These are phyloP conservation scores for Hyaloscypha finlandica DNA, from an alignment of 495 filamentous ascomycete genomes.

Conservation along the genomic window DNA sequence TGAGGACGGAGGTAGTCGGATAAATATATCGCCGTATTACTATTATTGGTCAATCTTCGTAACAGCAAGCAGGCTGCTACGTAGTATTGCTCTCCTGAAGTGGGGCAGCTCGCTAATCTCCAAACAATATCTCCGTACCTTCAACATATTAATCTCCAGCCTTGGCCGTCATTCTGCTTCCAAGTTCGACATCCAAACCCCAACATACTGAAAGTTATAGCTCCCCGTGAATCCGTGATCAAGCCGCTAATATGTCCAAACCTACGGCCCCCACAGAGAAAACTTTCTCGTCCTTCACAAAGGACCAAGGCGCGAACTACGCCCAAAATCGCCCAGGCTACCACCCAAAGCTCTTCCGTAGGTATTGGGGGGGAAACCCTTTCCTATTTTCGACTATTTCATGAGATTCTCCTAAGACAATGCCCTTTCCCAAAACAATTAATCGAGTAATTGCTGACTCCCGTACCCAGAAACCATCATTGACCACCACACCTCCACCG, in stretches of 20 bases:
- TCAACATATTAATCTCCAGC: neutral
- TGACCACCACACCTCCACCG: constrained; percentile 48
- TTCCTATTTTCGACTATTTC: too few relatives aligned
- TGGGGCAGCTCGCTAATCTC: neutral
- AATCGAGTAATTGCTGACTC: too few relatives aligned
- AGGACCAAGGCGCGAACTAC: constrained; percentile 47
- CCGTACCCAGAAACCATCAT: constrained; percentile 38
- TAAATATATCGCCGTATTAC: neutral
- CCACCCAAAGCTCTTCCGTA: constrained; percentile 41
- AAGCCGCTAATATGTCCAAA: neutral
- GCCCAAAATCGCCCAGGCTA: constrained; percentile 44
- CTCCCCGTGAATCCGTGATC: neutral
- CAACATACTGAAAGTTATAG: neutral
- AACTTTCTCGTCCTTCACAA: constrained; percentile 49
- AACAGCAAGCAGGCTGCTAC: neutral
- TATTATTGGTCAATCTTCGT: neutral
- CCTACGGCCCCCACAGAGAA: constrained; percentile 17
- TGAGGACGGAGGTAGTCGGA: neutral
- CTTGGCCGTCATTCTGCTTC: neutral
- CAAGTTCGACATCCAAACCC: neutral
- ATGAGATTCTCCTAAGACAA: too few relatives aligned
- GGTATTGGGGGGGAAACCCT: too few relatives aligned
- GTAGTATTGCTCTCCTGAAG: too few relatives aligned
- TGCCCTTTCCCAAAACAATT: too few relatives aligned
- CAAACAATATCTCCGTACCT: neutral